Evolutionary conservation across 2,329 filamentous ascomycete species (phyloP), one percentile per base, ranked within the genome.

Genomic region (Sclerotiophoma versabilis): DNA sequence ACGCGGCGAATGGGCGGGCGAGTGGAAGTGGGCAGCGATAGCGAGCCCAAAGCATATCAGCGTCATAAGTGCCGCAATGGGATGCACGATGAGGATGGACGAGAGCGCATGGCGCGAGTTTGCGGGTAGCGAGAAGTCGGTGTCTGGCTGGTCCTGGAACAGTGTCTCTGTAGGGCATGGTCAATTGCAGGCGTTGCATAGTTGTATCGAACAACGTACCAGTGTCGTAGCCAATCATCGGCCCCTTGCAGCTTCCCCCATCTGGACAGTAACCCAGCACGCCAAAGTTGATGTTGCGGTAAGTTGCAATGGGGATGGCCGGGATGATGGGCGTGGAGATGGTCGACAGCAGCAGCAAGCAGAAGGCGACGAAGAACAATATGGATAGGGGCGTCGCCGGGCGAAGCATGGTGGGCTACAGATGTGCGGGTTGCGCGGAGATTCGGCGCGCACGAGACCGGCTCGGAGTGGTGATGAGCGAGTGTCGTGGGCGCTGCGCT

Each of bases 271-370:
- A 96, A 22, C 95, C 95, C 79, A 98, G 93, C 42, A 98, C 93
- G 42, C 95, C 95, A 80, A 96, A 97, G 63, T 87, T 87, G 64
- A 91, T 85, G 66, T 88, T 87, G 34, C 87, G 79, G 71, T 87
- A 93, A 46, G 85, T 87, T 30, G 90, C 93, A 34, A 99, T 82
- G 9, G 92, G 91, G 39, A 99, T 96, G 22, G 82, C 84, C 70
- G 89, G 87, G 72, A 98, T 89, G 64, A 99, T 87, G 15, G 95
- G 95, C 0, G 92, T 93, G 1, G 93, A 96, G n/a, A 99, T 79
- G 32, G 93, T 91, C 39, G 92, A 91, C 32, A 99, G 82, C 39
- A 98, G 81, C 46, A 98, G 83, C 58, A 98, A 81, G 59, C 83
- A 89, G 76, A 99, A 97, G 62, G 93, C 92, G 69, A 85, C 83